These are phyloP conservation scores for Passalora sequoiae DNA, from an alignment of 2,329 filamentous ascomycete genomes.

Conservation along the genomic window DNA sequence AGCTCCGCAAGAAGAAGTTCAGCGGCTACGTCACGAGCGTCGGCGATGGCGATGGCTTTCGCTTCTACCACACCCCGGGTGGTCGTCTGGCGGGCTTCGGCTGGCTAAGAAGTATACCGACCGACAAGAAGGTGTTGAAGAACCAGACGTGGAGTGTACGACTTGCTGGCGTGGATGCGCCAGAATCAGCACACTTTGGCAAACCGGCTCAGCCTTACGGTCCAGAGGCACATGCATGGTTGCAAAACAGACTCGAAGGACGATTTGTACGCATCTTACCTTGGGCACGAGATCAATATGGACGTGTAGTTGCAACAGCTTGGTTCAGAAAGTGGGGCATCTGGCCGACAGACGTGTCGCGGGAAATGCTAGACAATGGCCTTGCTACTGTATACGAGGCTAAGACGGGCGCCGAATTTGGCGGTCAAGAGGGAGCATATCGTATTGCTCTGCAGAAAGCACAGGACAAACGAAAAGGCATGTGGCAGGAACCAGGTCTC, in stretches of 20 bases:
- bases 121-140: constrained; percentile 20
- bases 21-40: constrained; percentile 88
- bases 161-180: constrained; percentile 87
- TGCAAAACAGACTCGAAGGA: constrained; percentile 66
- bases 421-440: constrained; percentile 59
- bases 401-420: constrained; percentile 84
- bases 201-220: constrained; percentile 78
- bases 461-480: constrained; percentile 39
- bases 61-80: constrained; percentile 91
- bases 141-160: constrained; percentile 70
- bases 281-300: constrained; percentile 84
- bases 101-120: constrained; percentile 23
- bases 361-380: constrained; percentile 81
- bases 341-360: constrained; percentile 72
- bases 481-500: constrained; percentile 58
- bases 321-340: constrained; percentile 45
- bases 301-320: constrained; percentile 81
- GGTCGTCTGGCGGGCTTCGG: constrained; percentile 83
- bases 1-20: constrained; percentile 69
- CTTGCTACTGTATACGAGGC: constrained; percentile 91
- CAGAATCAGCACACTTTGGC: constrained; percentile 89
- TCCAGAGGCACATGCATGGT: constrained; percentile 73
- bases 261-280: constrained; percentile 76
- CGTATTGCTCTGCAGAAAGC: constrained; percentile 54
- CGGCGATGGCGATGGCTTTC: constrained; percentile 94